Conservation (phyloP, 345 rosid species). For the Murraya koenigii region DNA sequence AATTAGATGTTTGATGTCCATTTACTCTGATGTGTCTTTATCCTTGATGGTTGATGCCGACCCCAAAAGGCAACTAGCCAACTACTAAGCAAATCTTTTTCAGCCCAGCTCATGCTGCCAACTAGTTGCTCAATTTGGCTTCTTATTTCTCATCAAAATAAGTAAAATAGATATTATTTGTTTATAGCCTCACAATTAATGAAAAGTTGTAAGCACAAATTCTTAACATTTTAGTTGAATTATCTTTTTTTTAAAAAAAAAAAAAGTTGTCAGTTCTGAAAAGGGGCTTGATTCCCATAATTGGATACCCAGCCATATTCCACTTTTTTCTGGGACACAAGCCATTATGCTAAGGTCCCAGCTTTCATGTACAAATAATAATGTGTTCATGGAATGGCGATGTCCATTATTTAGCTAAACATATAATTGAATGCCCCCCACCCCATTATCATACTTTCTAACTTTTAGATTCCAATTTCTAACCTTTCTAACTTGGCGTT, state of each 20-base stretch:
- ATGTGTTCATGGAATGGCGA: background rate
- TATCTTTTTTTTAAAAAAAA: background rate
- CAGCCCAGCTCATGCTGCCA: background rate
- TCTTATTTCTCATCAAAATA: background rate
- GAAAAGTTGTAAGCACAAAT: no score
- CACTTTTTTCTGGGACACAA: background rate
- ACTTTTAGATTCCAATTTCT: background rate
- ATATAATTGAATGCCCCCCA: background rate
- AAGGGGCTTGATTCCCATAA: constrained; percentile 4
- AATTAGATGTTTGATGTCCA: background rate
- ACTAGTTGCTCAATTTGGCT: background rate
- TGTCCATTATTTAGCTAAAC: background rate
- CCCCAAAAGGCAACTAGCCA: background rate
- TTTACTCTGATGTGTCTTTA: background rate
- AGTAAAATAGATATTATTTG: no score
- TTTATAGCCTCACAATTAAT: no score
- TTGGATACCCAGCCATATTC: background rate
- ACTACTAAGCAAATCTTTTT: background rate
- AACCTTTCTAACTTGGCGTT: background rate
- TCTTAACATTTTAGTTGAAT: background rate
- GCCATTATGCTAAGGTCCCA: background rate
- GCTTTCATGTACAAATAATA: background rate
- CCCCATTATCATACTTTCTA: background rate
- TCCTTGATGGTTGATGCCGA: background rate
- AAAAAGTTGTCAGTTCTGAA: background rate